These are phyloP conservation scores for Candida pini DNA, from an alignment of 805 yeast species.

Conservation along the genomic window DNA sequence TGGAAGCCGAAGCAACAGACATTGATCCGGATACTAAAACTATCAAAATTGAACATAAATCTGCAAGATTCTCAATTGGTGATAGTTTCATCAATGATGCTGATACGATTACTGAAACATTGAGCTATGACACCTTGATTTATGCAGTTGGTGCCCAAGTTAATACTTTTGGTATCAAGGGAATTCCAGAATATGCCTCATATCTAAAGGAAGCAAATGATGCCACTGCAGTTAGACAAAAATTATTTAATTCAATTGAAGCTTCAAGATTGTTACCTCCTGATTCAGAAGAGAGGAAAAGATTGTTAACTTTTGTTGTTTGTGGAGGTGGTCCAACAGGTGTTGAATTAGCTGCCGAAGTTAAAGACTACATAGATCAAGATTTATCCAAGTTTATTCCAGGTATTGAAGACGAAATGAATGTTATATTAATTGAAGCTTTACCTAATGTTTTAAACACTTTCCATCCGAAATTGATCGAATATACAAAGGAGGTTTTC, in stretches of 20 bases:
- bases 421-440: constrained; percentile 85
- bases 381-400: constrained; percentile 90
- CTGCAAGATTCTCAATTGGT: constrained; percentile 47
- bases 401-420: constrained; percentile 71
- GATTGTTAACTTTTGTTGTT: constrained; percentile 82
- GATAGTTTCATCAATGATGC: constrained; percentile 42
- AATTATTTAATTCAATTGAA: constrained; percentile 81
- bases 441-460: constrained; percentile 78
- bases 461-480: constrained; percentile 63
- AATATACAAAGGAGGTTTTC: constrained; percentile 78
- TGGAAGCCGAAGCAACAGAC: constrained; percentile 85
- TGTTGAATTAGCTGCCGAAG: constrained; percentile 95
- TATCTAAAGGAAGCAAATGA: constrained; percentile 87
- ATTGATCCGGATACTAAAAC: constrained; percentile 69
- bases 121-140: constrained; percentile 74
- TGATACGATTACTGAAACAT: constrained; percentile 38
- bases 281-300: constrained; percentile 67
- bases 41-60: constrained; percentile 52
- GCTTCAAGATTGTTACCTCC: constrained; percentile 77
- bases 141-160: constrained; percentile 93
- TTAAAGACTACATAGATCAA: constrained; percentile 90
- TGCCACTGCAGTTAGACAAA: constrained; percentile 73
- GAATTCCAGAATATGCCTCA: constrained; percentile 80
- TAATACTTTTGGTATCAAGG: constrained; percentile 89
- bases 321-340: constrained; percentile 99